Conservation (phyloP, 2,329 filamentous ascomycete species). For the Bipolaris oryzae region DNA sequence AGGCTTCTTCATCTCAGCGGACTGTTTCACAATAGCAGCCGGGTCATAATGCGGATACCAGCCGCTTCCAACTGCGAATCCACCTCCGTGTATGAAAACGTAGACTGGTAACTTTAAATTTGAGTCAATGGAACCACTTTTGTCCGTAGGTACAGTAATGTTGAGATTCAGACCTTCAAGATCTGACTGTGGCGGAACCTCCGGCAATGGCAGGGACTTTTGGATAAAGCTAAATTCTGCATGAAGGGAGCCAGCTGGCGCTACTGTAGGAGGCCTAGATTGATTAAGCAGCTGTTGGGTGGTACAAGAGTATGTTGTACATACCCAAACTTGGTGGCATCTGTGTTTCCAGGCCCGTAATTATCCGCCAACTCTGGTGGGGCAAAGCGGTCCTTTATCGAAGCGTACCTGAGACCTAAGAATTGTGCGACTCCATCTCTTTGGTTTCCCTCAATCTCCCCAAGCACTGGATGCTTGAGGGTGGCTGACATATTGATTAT, state of each 20-base stretch:
- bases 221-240: conserved; percentile 58
- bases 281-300: neutral
- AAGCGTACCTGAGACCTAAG: conserved; percentile 49
- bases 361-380: conserved; percentile 38
- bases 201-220: conserved; percentile 50
- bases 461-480: conserved; percentile 30
- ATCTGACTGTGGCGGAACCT: conserved; percentile 52
- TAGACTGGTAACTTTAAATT: conserved; percentile 56
- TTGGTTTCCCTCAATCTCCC: conserved; percentile 33
- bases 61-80: conserved; percentile 56
- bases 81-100: conserved; percentile 62
- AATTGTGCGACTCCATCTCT: conserved; percentile 42
- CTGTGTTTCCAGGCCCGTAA: conserved; percentile 26
- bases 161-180: conserved; percentile 60
- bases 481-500: conserved; percentile 26
- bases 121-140: conserved; percentile 26
- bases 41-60: conserved; percentile 61
- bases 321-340: conserved; percentile 48
- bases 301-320: neutral
- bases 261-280: conserved; percentile 44
- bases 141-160: conserved; percentile 52
- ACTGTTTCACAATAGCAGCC: conserved; percentile 53
- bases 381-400: conserved; percentile 47
- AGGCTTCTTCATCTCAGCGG: conserved; percentile 52
- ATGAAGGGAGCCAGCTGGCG: conserved; percentile 50